phyloP scores from a whole-genome alignment of 352 stramenopile species.

The Globisporangium yorkense region DNA sequence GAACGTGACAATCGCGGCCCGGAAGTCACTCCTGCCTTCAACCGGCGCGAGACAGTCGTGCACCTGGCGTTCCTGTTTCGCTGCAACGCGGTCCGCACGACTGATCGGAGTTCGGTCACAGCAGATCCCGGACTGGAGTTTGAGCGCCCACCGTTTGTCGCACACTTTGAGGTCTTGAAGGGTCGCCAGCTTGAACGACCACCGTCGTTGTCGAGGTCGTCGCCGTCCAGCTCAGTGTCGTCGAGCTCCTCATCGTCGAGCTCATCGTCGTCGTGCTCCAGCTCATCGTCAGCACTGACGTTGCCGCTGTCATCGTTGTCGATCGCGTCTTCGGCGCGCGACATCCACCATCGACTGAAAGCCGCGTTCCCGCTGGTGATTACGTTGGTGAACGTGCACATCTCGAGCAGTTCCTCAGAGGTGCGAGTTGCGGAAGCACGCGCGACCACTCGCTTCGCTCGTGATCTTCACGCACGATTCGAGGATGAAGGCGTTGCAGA shows the following conservation, averaged over 20 bases:
- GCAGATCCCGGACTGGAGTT: slow-evolving; percentile 16
- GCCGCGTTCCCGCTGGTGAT: slow-evolving; percentile 22
- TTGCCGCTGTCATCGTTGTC: not conserved
- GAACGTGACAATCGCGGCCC: not conserved
- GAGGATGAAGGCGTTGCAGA: slow-evolving; percentile 3
- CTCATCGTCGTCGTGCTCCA: not conserved
- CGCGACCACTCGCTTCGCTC: slow-evolving; percentile 27
- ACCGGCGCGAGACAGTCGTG: slow-evolving; percentile 18
- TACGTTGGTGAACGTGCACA: slow-evolving; percentile 43
- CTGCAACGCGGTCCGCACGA: slow-evolving; percentile 19
- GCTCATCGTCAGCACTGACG: too few species aligned
- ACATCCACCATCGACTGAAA: not conserved
- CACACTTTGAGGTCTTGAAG: slow-evolving; percentile 23
- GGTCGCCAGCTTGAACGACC: too few species aligned
- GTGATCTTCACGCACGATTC: slow-evolving; percentile 10
- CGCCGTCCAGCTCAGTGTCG: too few species aligned
- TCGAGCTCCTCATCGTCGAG: not conserved
- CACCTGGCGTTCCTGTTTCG: slow-evolving; percentile 56
- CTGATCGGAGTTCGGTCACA: slow-evolving; percentile 21
- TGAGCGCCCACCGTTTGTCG: slow-evolving; percentile 36
- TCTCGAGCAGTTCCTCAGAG: slow-evolving; percentile 31
- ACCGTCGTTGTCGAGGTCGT: not conserved
- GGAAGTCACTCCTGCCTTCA: too few species aligned
- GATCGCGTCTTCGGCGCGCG: not conserved
- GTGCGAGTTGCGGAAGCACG: slow-evolving; percentile 25